A percentile compares a stretch with the other conserved stretches of the same genome.
phyloP scores from a whole-genome alignment of 768 basidiomycete genomes.

The Auriscalpium vulgare region DNA sequence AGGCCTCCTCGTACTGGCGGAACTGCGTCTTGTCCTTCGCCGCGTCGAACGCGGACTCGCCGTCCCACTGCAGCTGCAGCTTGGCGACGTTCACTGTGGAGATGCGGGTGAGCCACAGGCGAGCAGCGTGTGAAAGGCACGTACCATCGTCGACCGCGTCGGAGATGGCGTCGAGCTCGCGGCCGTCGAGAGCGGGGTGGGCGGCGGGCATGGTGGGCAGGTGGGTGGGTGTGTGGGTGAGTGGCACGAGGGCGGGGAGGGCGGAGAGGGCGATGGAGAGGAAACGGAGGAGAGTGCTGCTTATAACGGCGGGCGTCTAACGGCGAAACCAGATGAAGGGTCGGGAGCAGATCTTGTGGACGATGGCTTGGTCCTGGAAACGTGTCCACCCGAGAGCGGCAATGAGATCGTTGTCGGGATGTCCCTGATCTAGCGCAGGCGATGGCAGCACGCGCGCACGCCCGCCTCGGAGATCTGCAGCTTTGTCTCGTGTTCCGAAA shows the following conservation, averaged over 20 bases:
- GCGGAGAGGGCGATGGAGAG: not conserved
- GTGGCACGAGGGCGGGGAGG: not conserved
- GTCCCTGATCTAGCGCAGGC: not conserved
- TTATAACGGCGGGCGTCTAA: not conserved
- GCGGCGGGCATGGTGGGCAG: not conserved
- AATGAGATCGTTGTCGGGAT: not conserved
- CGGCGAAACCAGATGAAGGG: not conserved
- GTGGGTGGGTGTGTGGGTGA: not conserved
- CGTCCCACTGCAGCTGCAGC: constrained; percentile 44
- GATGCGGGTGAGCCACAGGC: not conserved
- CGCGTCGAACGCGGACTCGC: constrained; percentile 48
- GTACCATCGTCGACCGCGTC: constrained; percentile 43
- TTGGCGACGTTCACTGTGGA: constrained; percentile 60
- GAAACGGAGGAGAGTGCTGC: not conserved
- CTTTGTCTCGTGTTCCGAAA: not conserved
- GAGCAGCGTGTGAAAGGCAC: constrained; percentile 11
- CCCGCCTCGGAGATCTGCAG: not conserved
- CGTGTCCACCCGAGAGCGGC: not conserved
- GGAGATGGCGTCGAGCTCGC: constrained; percentile 33
- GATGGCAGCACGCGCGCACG: not conserved
- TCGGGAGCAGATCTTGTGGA: not conserved
- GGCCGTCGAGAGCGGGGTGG: constrained; percentile 17
- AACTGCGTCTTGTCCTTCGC: constrained; percentile 60
- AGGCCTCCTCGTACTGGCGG: constrained; percentile 67
- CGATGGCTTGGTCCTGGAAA: not conserved